Percentiles rank a stretch among this genome's conserved stretches.
Conservation (phyloP, 1,284 basidiomycete species). For the Spongispora temasekensis region DNA sequence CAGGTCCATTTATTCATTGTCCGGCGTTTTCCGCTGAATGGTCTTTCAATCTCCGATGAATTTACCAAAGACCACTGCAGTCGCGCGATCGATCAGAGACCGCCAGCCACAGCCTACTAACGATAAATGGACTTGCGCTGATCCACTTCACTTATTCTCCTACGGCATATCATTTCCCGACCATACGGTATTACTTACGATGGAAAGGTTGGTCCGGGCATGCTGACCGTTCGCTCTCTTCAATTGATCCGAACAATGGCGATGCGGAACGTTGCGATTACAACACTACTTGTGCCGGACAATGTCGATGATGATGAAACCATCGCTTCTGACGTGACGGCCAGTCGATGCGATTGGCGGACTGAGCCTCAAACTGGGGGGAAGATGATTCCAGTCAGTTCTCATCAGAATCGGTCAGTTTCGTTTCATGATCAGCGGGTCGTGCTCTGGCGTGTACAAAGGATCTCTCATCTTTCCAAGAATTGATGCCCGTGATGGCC, state of each 20-base stretch:
- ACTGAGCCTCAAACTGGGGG: not conserved
- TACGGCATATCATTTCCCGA: conserved; percentile 16
- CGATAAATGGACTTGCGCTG: conserved; percentile 2
- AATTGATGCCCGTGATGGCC: conserved; percentile 9
- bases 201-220: not conserved
- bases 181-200: not conserved
- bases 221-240: conserved; percentile 1
- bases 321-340: not conserved
- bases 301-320: not conserved
- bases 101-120: not conserved
- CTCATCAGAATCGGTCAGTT: conserved; percentile 2
- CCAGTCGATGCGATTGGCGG: not conserved
- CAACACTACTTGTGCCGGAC: not conserved
- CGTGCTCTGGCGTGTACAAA: not conserved
- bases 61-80: not conserved
- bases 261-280: conserved; percentile 3
- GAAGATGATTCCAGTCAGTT: no score
- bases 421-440: conserved; percentile 31
- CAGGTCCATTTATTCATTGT: no score
- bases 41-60: not conserved
- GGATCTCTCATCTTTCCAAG: conserved; percentile 13
- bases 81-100: not conserved
- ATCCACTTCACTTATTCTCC: conserved; percentile 7
- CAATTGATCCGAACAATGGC: not conserved
- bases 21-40: not conserved